phyloP scores from a whole-genome alignment of 352 stramenopile genomes.

The Phytophthora podocarpi region DNA sequence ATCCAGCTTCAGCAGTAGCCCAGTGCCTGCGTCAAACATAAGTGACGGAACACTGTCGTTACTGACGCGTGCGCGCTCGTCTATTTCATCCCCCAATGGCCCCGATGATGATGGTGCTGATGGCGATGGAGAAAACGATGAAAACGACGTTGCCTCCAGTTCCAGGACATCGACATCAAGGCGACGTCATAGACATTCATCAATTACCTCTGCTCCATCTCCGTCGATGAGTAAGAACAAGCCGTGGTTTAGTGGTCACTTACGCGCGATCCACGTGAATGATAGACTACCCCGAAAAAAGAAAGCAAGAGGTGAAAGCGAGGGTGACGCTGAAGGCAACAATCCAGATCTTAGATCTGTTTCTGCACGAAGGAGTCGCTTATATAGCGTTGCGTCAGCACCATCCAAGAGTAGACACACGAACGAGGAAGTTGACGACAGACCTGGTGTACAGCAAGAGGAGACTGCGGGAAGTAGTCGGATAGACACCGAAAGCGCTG shows the following conservation, averaged over 20 bases:
- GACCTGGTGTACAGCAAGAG: slow-evolving; percentile 6
- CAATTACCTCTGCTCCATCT: slow-evolving; percentile 30
- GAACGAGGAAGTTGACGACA: slow-evolving; percentile 33
- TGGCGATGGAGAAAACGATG: slow-evolving; percentile 29
- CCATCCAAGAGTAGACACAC: slow-evolving; percentile 25
- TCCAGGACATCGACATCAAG: slow-evolving; percentile 22
- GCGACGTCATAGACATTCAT: slow-evolving; percentile 27
- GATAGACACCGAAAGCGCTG: slow-evolving; percentile 3
- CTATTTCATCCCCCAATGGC: slow-evolving; percentile 24
- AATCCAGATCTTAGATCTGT: slow-evolving; percentile 22
- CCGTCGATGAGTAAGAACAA: slow-evolving; percentile 39
- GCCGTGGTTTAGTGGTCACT: slow-evolving; percentile 73
- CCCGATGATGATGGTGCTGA: slow-evolving; percentile 30
- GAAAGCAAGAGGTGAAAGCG: slow-evolving; percentile 37
- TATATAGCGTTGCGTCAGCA: slow-evolving; percentile 28
- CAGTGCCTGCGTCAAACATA: slow-evolving; percentile 4
- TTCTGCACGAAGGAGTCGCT: slow-evolving; percentile 11
- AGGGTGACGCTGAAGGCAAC: slow-evolving; percentile 31
- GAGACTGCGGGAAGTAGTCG: slow-evolving; percentile 13
- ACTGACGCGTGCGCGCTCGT: slow-evolving; percentile 19
- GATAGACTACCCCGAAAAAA: slow-evolving; percentile 65
- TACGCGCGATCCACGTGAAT: slow-evolving; percentile 71
- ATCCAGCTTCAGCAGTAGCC: slow-evolving; percentile 14
- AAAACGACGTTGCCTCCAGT: slow-evolving; percentile 4
- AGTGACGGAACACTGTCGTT: slow-evolving; percentile 19